Conservation (phyloP, 2,329 filamentous ascomycete genomes). For the Hymenoscyphus fructigenus region DNA sequence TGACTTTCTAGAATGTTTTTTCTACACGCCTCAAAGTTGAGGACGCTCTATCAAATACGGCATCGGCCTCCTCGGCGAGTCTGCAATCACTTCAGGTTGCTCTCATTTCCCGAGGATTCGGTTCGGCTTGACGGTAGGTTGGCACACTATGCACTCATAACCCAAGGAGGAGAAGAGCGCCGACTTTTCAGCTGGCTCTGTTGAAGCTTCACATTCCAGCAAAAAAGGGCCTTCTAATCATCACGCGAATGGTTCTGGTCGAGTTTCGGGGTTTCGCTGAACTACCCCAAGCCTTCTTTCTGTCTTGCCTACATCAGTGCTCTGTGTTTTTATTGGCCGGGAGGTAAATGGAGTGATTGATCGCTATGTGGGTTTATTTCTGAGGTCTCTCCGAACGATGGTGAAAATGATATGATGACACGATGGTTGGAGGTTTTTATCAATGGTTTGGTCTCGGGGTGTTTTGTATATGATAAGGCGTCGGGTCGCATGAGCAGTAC, state of each 20-base stretch:
- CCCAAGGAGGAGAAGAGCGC: neutral
- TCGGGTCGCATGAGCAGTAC: neutral
- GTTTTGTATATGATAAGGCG: neutral
- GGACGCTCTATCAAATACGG: neutral
- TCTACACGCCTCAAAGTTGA: neutral
- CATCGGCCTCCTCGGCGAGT: neutral
- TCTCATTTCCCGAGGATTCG: neutral
- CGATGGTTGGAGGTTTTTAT: neutral
- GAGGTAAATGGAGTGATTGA: neutral
- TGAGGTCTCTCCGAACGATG: neutral
- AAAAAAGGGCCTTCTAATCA: neutral
- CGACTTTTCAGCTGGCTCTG: neutral
- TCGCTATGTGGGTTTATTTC: neutral
- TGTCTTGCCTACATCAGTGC: neutral
- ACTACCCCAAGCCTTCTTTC: neutral
- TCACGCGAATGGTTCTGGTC: neutral
- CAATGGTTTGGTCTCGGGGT: neutral
- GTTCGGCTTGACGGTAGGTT: neutral
- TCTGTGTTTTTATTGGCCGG: neutral
- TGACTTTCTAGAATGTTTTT: neutral
- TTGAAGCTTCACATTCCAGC: neutral
- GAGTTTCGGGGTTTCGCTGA: neutral
- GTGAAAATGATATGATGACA: neutral
- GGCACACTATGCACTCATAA: no score
- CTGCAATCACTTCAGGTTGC: neutral